These are phyloP conservation scores for Leishmania amazonensis DNA, from an alignment of 208 protist genomes.

Conservation along the genomic window DNA sequence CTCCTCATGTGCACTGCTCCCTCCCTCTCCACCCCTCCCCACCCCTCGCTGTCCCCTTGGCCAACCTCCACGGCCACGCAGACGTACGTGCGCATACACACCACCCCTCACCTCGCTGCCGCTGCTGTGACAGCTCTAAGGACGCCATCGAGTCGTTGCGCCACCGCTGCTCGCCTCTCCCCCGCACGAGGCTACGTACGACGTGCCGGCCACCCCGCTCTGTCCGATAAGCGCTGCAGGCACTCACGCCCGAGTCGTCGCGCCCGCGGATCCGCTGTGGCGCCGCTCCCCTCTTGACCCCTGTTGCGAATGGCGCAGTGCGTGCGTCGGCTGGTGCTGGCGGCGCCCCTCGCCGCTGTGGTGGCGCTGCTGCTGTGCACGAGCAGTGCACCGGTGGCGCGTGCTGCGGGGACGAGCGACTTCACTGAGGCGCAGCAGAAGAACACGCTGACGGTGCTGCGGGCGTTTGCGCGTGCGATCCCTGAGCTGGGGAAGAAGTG, in stretches of 20 bases:
- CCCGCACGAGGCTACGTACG: neutral
- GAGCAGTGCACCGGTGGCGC: neutral
- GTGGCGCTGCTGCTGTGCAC: no score
- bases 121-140: neutral
- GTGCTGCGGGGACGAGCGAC: neutral
- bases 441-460: slow-evolving; percentile 8
- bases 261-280: neutral
- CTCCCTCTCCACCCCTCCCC: neutral
- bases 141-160: neutral
- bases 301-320: neutral
- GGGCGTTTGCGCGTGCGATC: slow-evolving; percentile 9
- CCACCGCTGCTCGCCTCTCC: neutral
- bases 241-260: neutral
- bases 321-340: neutral
- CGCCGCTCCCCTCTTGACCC: neutral
- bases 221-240: neutral
- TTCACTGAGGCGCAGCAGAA: slow-evolving; percentile 3
- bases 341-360: no score
- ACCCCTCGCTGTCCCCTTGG: neutral
- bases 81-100: neutral
- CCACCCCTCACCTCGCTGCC: neutral
- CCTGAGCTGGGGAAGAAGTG: neutral
- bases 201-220: neutral
- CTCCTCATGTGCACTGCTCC: neutral
- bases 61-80: neutral